Percentiles rank a stretch among this genome's conserved stretches.
Conservation (phyloP, 805 yeast species). For the Schwanniomyces vanrijiae region DNA sequence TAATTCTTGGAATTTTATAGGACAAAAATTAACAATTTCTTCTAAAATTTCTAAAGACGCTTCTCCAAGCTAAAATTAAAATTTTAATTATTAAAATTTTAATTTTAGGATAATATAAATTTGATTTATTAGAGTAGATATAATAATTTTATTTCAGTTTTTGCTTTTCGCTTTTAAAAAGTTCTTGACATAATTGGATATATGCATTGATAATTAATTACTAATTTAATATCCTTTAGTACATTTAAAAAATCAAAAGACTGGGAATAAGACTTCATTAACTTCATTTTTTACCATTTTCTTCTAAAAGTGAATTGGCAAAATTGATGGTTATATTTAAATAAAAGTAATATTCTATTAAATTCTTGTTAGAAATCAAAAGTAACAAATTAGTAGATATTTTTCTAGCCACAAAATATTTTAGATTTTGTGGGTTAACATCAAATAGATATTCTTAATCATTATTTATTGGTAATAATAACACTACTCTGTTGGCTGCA, state of each 20-base stretch:
- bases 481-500: not conserved
- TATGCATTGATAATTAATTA: not conserved
- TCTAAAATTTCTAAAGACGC: not conserved
- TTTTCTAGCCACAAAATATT: not conserved
- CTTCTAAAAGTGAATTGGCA: not conserved
- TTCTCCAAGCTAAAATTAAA: not conserved
- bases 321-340: not conserved
- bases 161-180: not conserved
- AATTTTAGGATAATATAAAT: too few relatives aligned
- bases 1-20: not conserved
- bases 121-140: not conserved
- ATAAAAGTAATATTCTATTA: not conserved
- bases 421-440: not conserved
- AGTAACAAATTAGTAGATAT: not conserved
- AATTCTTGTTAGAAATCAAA: too few relatives aligned
- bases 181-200: not conserved
- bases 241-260: not conserved
- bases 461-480: not conserved
- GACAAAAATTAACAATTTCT: not conserved
- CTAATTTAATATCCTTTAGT: not conserved
- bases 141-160: not conserved
- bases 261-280: conserved; percentile 1
- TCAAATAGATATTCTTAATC: not conserved
- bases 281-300: not conserved
- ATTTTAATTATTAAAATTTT: too few relatives aligned